Evolutionary conservation across 306 rosid species (phyloP).

Genomic region (Citrullus amarus): DNA sequence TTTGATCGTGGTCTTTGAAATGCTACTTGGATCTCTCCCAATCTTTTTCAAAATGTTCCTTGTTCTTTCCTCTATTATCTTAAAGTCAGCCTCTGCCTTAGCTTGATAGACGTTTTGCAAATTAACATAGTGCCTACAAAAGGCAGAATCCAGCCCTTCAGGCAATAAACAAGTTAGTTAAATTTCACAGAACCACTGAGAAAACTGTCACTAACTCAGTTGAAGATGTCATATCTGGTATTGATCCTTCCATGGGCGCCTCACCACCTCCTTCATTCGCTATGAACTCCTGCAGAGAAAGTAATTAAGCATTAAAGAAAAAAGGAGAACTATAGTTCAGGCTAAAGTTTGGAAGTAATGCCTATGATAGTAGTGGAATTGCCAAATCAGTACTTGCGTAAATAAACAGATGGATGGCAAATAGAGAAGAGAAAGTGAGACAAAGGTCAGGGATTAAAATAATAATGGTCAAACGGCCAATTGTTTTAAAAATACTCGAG

Average conservation of each 20-base stretch:
- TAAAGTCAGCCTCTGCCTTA: constrained; percentile 89
- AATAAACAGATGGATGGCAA: neutral
- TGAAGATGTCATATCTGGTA: constrained; percentile 99
- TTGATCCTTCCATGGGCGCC: constrained; percentile 93
- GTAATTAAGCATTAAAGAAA: neutral
- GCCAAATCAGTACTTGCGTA: neutral
- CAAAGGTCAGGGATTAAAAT: neutral
- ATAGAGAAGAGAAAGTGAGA: neutral
- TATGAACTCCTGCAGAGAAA: constrained; percentile 62
- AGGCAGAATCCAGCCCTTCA: constrained; percentile 12
- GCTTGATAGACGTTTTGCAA: constrained; percentile 85
- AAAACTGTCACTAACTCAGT: constrained; percentile 58
- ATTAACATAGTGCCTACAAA: constrained; percentile 67
- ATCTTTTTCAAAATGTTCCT: constrained; percentile 56
- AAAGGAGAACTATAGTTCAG: neutral
- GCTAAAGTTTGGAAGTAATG: neutral
- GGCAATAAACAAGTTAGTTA: constrained; percentile 12
- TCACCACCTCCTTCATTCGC: constrained; percentile 83
- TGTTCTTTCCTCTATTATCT: constrained; percentile 55
- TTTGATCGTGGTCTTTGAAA: constrained; percentile 56
- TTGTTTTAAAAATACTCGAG: neutral
- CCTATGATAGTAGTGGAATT: neutral
- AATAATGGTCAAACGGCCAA: neutral
- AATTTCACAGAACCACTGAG: neutral
- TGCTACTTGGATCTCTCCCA: constrained; percentile 78